Base-by-base conservation (phyloP, 441 rosid genomes). In the Aleurites moluccanus region DNA sequence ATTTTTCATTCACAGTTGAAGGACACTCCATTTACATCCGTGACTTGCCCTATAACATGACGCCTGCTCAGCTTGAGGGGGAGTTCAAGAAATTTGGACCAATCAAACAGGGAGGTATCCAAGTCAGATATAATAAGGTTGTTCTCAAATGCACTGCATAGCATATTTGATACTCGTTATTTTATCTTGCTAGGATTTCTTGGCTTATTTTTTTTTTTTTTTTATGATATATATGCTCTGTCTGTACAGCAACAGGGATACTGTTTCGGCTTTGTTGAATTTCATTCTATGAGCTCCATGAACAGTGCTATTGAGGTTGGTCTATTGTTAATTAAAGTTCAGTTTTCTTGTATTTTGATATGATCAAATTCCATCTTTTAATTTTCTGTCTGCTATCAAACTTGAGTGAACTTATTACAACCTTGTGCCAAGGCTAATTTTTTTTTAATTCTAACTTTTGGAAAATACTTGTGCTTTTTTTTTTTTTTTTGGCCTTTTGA, bases 191-290 rank as follows among this genome's bases (percentile, higher is more conserved):
- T 63, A 25, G 59, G 56, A 15, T 71, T 67, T 75, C 13, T 53
- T 76, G 70, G 40, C 63, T 33, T 44, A 38, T 23, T 40, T 18
- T 33, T 44, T 45, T 23, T 40, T 18, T 33, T 33, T 75, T 38
- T 40, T 25, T 47, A 18, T 47, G 65, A 57, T 10, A 70, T 20
- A n/a, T 47, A 10, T 80, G 13, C 65, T 77, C 49, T 74, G 38
- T 81, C 53, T 66, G 38, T 70, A 60, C 82, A 84, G 82, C 86
- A 77, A 81, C 88, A 88, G 74, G 88, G 88, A 47, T 88, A 83
- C 49, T 86, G 89, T 77, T 89, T 85, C 77, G 93, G 90, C 28
- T 89, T 89, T 55, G 89, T 89, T 53, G 91, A 89, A 79, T 89
- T 88, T 79, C 81, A 70, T 65, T 84, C 89, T 62, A 69, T 35